These are phyloP conservation scores for Clarireedia homoeocarpa DNA, from an alignment of 2,329 filamentous ascomycete species.

Conservation along the genomic window DNA sequence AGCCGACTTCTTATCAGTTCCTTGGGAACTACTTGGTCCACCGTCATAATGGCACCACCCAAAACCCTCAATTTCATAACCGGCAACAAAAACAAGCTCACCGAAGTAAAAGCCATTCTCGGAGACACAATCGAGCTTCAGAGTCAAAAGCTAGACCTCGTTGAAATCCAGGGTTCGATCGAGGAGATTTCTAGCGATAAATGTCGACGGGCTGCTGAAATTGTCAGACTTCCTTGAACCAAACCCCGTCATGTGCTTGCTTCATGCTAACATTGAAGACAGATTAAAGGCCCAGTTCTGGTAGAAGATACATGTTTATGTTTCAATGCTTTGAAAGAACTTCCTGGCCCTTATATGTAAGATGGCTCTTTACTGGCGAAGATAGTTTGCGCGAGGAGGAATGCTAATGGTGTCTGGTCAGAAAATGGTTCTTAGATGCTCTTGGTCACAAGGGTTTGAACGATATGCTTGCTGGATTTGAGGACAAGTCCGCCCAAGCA, in stretches of 20 bases:
- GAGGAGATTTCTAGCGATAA: conserved; percentile 90
- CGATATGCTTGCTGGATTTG: conserved; percentile 79
- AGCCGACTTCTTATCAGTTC: neutral
- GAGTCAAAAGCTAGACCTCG: conserved; percentile 69
- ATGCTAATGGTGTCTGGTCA: conserved; percentile 32
- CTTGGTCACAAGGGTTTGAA: conserved; percentile 82
- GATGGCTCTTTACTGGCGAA: neutral
- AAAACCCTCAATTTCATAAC: conserved; percentile 82
- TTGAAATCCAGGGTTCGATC: conserved; percentile 85
- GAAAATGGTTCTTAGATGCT: conserved; percentile 87
- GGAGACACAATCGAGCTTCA: conserved; percentile 62
- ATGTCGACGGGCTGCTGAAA: conserved; percentile 70
- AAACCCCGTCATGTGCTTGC: neutral
- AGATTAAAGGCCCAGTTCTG: conserved; percentile 81
- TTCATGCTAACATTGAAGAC: conserved; percentile 8
- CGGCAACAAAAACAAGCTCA: conserved; percentile 88
- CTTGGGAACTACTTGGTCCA: neutral
- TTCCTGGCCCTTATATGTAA: conserved; percentile 95
- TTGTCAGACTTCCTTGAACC: conserved; percentile 39
- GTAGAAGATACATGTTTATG: conserved; percentile 95
- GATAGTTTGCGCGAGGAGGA: neutral
- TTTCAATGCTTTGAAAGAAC: conserved; percentile 82
- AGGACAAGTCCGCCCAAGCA: conserved; percentile 85
- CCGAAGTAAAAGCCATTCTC: conserved; percentile 83
- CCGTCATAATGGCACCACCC: conserved; percentile 16